Conservation (phyloP, 2,329 filamentous ascomycete genomes). For the Xylariales sp. region DNA sequence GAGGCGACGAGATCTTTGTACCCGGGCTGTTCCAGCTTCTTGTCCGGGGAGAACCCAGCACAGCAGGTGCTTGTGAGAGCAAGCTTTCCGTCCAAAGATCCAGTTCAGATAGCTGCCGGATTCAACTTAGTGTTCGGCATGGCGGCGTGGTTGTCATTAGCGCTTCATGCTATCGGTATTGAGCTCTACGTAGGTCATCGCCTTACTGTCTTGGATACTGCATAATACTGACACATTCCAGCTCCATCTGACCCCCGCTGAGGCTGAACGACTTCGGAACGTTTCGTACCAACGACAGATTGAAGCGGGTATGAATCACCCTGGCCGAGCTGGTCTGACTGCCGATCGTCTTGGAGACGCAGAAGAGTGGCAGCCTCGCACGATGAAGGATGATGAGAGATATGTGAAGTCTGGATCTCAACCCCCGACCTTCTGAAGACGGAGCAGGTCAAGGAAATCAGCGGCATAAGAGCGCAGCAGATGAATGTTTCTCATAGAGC, state of each 20-base stretch:
- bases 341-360: constrained; percentile 28
- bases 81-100: constrained; percentile 25
- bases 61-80: constrained; percentile 28
- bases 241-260: constrained; percentile 47
- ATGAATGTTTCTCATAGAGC: too few relatives aligned
- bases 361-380: constrained; percentile 1
- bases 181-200: constrained; percentile 41
- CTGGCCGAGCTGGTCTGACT: constrained; percentile 42
- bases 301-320: constrained; percentile 45
- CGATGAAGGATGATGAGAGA: not conserved
- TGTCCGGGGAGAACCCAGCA: constrained; percentile 21
- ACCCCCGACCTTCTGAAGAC: not conserved
- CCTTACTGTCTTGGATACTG: not conserved
- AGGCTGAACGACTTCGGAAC: constrained; percentile 48
- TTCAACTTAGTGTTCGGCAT: constrained; percentile 47
- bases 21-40: constrained; percentile 39
- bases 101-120: constrained; percentile 32
- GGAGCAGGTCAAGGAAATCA: too few relatives aligned
- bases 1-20: constrained; percentile 31
- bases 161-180: constrained; percentile 43
- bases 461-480: too few relatives aligned
- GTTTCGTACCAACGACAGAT: constrained; percentile 53
- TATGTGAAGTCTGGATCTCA: not conserved
- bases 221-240: constrained; percentile 25
- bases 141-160: constrained; percentile 47